Base-by-base conservation (phyloP, 768 basidiomycete species). In the Crassisporium funariophilum region DNA sequence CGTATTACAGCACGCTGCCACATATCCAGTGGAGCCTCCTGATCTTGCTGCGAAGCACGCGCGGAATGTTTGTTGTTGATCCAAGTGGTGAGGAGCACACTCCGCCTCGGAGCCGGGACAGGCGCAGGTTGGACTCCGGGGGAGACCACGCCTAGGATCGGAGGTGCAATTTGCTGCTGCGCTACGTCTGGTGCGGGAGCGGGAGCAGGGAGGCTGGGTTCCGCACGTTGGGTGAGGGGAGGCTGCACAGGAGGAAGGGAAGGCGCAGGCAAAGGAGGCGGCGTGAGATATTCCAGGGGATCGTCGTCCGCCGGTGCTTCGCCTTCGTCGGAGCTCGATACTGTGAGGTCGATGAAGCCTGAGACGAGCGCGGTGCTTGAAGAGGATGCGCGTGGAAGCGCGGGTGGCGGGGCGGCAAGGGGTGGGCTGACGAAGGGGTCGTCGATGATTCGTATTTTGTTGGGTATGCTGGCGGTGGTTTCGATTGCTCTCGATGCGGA, bases 401-500 rank as follows among this genome's bases (percentile, higher is more conserved):
- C 15, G 29, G 22, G 25, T 13, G 16, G 13, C 10, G 37, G 17
- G 25, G 29, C 40, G 15, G 37, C 36, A 4, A 13, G 15, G 21
- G 35, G 13, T 8, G 6, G 17, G 19, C 9, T 16, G 20, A 35
- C 15, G 16, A 49, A 46, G 7, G 53, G 53, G 44, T 54, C 48
- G 20, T 54, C 44, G 37, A 50, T 39, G 39, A 54, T 47, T 19
- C 44, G 43, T 12, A 53, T 49, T 22, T 44, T 35, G 17, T 42
- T 37, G 15, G 13, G 20, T 48, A 16, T 23, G 20, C 23, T 44
- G 27, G 15, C 17, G 23, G 27, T 10, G 21, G 22, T 31, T 25
- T 23, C 17, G 17, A 12, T 22, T 35, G 33, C n/a, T n/a, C n/a
- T n/a, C n/a, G n/a, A n/a, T n/a, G n/a, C n/a, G n/a, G n/a, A n/a